A percentile compares a stretch with the other conserved stretches of the same genome.
Evolutionary conservation across 2,329 filamentous ascomycete genomes (phyloP).

Genomic region (Dissoconium aciculare): DNA sequence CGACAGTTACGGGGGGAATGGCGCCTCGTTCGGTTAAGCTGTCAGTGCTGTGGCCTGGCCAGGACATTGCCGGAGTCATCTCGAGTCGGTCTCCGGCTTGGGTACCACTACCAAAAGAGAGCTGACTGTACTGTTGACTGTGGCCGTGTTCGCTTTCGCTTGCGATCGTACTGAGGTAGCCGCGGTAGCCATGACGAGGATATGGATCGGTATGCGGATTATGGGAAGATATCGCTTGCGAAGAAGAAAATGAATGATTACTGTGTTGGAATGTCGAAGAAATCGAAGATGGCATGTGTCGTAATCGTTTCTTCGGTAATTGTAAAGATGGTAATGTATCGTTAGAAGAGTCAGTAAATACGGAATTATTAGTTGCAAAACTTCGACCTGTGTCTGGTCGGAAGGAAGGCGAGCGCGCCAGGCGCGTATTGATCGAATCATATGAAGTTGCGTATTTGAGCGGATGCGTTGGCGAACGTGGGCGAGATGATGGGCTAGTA

Average conservation of each 20-base stretch:
- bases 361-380: constrained; percentile 12
- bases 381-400: constrained; percentile 12
- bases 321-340: constrained; percentile 22
- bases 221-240: constrained; percentile 6
- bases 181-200: constrained; percentile 19
- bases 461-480: constrained; percentile 9
- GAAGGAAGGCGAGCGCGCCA: constrained; percentile 11
- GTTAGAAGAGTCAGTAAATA: constrained; percentile 10
- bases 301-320: constrained; percentile 20
- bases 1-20: constrained; percentile 10
- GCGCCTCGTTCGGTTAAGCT: constrained; percentile 17
- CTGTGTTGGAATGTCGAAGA: constrained; percentile 12
- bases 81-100: constrained; percentile 20
- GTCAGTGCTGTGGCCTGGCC: constrained; percentile 9
- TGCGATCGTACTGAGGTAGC: constrained; percentile 24
- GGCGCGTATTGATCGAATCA: constrained; percentile 21
- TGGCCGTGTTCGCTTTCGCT: constrained; percentile 21
- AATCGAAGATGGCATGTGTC: constrained; percentile 12
- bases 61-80: constrained; percentile 13
- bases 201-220: constrained; percentile 15
- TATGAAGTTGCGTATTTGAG: constrained; percentile 14
- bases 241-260: too few species aligned
- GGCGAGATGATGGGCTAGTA: constrained; percentile 6
- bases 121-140: constrained; percentile 20
- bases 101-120: constrained; percentile 21